Conservation (phyloP, 805 yeast species). For the Candida loeiensis region DNA sequence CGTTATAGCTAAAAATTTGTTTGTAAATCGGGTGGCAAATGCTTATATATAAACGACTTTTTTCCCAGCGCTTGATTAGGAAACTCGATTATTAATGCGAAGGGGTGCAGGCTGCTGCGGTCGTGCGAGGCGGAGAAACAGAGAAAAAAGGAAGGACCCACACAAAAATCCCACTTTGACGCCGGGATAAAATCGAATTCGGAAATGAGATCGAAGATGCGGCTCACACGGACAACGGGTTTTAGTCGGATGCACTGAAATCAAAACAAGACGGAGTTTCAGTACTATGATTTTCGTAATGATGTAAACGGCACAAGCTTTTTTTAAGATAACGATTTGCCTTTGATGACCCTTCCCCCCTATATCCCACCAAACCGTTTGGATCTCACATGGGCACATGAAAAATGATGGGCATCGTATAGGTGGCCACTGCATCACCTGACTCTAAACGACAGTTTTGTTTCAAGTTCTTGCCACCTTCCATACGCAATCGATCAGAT, state of each 20-base stretch:
- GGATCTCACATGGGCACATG: too few relatives aligned
- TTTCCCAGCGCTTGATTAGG: background rate
- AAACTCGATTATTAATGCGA: constrained; percentile 4
- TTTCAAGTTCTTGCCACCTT: background rate
- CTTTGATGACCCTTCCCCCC: background rate
- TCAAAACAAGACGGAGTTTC: too few relatives aligned
- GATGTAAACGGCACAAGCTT: too few relatives aligned
- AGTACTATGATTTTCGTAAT: background rate
- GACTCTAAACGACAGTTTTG: too few relatives aligned
- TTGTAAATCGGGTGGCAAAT: constrained; percentile 7
- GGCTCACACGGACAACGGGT: background rate
- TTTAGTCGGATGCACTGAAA: background rate
- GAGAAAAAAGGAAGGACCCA: too few relatives aligned
- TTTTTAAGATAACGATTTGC: background rate
- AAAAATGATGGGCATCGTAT: too few relatives aligned
- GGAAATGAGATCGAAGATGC: background rate
- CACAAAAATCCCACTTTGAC: too few relatives aligned
- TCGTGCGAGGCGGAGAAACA: constrained; percentile 7
- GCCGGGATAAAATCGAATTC: background rate
- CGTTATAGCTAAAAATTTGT: background rate
- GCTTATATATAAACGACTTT: constrained; percentile 4
- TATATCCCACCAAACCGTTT: too few relatives aligned
- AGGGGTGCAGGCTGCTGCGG: constrained; percentile 2
- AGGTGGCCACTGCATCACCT: too few relatives aligned
- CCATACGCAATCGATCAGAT: background rate